Evolutionary conservation across 108 stramenopile genomes (phyloP).

Genomic region (Schizochytrium sp.): DNA sequence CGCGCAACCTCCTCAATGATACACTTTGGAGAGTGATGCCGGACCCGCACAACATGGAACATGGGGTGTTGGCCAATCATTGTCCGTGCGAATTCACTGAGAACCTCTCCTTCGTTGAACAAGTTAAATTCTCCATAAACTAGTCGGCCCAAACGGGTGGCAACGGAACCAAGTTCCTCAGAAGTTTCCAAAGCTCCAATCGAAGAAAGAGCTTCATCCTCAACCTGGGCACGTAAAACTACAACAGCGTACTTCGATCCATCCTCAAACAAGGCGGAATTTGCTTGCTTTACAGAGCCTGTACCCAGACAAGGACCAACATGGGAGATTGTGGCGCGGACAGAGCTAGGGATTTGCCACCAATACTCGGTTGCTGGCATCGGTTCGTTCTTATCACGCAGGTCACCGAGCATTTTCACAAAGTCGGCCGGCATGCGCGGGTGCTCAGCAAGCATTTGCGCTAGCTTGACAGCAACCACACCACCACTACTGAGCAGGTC

Average conservation of each 20-base stretch:
- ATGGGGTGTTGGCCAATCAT: slow-evolving; percentile 47
- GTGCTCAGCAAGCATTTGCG: slow-evolving; percentile 61
- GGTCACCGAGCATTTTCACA: slow-evolving; percentile 14
- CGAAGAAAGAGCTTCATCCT: slow-evolving; percentile 43
- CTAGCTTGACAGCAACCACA: slow-evolving; percentile 57
- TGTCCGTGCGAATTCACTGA: slow-evolving; percentile 18
- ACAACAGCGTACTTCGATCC: slow-evolving; percentile 55
- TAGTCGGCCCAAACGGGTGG: slow-evolving; percentile 43
- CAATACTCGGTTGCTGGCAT: slow-evolving; percentile 45
- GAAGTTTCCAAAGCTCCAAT: slow-evolving; percentile 41
- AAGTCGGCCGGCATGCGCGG: slow-evolving; percentile 42
- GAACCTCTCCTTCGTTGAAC: slow-evolving; percentile 44
- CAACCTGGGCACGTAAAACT: slow-evolving; percentile 36
- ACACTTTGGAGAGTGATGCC: slow-evolving; percentile 56
- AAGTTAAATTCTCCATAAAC: slow-evolving; percentile 55
- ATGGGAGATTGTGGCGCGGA: slow-evolving; percentile 8
- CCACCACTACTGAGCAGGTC: slow-evolving; percentile 58
- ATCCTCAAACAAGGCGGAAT: slow-evolving; percentile 10
- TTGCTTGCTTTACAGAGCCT: slow-evolving; percentile 57
- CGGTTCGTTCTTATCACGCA: slow-evolving; percentile 50
- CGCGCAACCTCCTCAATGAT: slow-evolving; percentile 43
- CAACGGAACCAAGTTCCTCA: slow-evolving; percentile 33
- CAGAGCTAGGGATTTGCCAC: slow-evolving; percentile 55
- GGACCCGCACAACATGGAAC: slow-evolving; percentile 52
- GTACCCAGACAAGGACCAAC: slow-evolving; percentile 53